Percentiles rank a stretch among this genome's conserved stretches.
Evolutionary conservation across 1,284 basidiomycete species (phyloP).

Genomic region (Boletus semigastroideus): DNA sequence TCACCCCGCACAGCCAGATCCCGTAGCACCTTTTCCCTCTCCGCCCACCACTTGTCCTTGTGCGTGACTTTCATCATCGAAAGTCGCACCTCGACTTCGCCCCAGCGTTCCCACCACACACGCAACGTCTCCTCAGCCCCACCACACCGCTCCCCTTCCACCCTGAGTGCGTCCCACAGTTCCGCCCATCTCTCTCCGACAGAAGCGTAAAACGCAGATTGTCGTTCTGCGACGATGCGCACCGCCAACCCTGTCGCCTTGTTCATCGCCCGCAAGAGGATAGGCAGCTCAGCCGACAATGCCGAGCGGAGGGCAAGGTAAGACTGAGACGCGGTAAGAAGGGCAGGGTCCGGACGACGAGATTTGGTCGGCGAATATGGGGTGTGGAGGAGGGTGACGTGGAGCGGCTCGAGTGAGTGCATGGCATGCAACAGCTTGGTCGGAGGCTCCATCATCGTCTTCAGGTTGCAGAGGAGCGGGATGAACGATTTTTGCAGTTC

Average conservation of each 20-base stretch:
- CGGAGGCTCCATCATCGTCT: constrained; percentile 58
- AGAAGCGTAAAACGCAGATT: constrained; percentile 57
- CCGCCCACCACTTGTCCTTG: constrained; percentile 32
- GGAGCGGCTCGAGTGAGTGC: constrained; percentile 67
- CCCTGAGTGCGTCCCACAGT: constrained; percentile 75
- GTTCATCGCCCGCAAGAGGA: constrained; percentile 57
- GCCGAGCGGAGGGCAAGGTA: constrained; percentile 74
- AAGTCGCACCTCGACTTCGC: constrained; percentile 55
- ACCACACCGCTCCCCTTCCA: constrained; percentile 70
- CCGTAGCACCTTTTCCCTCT: constrained; percentile 33
- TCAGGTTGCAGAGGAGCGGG: constrained; percentile 52
- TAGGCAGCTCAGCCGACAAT: constrained; percentile 65
- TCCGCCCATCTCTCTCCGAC: constrained; percentile 64
- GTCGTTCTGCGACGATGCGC: constrained; percentile 50
- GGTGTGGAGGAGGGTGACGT: constrained; percentile 63
- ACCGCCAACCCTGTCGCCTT: constrained; percentile 54
- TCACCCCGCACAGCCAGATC: constrained; percentile 15
- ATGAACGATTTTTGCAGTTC: constrained; percentile 53
- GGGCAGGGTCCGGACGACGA: constrained; percentile 58
- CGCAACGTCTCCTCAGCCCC: constrained; percentile 63
- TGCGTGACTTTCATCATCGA: constrained; percentile 44
- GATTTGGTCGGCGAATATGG: constrained; percentile 49
- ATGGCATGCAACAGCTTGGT: constrained; percentile 65
- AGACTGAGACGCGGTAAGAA: constrained; percentile 68
- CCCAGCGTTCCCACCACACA: constrained; percentile 67